phyloP scores from a whole-genome alignment of 2,329 filamentous ascomycete genomes.

The Calonectria pseudoreteaudii region DNA sequence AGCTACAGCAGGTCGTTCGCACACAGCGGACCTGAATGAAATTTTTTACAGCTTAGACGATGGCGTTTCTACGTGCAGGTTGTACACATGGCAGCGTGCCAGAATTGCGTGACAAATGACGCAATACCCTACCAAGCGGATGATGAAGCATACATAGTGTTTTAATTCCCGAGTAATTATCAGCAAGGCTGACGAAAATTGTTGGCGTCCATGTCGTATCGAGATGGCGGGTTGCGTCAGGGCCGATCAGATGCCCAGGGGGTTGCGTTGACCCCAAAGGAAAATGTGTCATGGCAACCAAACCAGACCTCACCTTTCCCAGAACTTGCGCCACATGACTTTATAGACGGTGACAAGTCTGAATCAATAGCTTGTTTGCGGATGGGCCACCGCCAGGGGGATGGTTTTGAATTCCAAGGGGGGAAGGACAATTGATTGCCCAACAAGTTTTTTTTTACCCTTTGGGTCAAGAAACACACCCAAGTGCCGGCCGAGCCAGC shows the following conservation, averaged over 20 bases:
- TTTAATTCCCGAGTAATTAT: neutral
- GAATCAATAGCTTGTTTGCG: neutral
- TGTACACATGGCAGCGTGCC: neutral
- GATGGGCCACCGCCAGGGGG: neutral
- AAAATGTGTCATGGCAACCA: slow-evolving; percentile 17
- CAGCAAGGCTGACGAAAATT: slow-evolving; percentile 2
- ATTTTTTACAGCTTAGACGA: slow-evolving; percentile 38
- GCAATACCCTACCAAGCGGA: neutral
- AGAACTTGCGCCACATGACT: neutral
- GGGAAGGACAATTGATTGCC: neutral
- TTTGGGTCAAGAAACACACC: neutral
- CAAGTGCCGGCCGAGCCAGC: neutral
- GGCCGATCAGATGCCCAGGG: slow-evolving; percentile 3
- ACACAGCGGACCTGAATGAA: slow-evolving; percentile 37
- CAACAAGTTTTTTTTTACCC: slow-evolving; percentile 9
- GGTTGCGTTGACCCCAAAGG: slow-evolving; percentile 22
- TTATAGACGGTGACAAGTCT: neutral
- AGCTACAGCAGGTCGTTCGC: slow-evolving; percentile 39
- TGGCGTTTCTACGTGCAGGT: neutral
- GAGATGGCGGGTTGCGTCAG: slow-evolving; percentile 15
- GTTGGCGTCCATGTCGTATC: slow-evolving; percentile 4
- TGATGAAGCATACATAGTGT: neutral
- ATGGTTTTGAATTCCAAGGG: neutral
- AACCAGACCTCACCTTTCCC: neutral
- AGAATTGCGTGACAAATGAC: neutral